These are phyloP conservation scores for Backusella morwellensis DNA, from an alignment of 192 early-diverging fungal species.

Conservation along the genomic window DNA sequence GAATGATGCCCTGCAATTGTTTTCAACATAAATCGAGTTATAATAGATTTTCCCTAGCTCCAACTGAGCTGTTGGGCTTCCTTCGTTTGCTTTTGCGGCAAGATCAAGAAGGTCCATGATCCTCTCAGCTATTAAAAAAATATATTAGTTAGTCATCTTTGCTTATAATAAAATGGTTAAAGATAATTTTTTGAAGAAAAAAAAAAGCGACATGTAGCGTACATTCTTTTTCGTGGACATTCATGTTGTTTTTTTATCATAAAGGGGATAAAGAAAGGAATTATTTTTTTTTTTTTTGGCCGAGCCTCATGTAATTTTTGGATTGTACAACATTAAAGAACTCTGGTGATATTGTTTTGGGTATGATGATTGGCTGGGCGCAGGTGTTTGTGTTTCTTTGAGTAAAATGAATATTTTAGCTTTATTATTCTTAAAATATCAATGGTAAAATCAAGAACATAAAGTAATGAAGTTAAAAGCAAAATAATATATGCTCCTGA, in stretches of 20 bases:
- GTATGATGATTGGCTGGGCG: neutral
- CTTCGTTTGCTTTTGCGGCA: neutral
- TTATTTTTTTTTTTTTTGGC: neutral
- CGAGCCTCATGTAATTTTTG: neutral
- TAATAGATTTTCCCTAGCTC: neutral
- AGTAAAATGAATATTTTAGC: neutral
- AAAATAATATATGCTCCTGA: too few species aligned
- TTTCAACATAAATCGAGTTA: neutral
- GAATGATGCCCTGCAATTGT: neutral
- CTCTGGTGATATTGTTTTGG: neutral
- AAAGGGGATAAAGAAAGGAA: neutral
- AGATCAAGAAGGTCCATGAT: neutral
- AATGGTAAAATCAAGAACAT: neutral
- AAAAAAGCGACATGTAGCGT: neutral
- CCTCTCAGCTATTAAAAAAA: neutral
- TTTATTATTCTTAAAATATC: neutral
- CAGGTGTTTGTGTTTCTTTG: neutral
- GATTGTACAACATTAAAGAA: neutral
- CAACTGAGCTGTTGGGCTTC: neutral
- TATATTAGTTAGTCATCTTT: neutral
- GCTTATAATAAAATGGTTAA: neutral
- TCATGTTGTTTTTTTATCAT: neutral
- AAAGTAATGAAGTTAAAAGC: neutral
- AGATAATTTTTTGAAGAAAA: neutral
- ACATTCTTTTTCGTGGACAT: neutral